phyloP scores from a whole-genome alignment of 2,329 filamentous ascomycete genomes.

The Epichloe bromicola region DNA sequence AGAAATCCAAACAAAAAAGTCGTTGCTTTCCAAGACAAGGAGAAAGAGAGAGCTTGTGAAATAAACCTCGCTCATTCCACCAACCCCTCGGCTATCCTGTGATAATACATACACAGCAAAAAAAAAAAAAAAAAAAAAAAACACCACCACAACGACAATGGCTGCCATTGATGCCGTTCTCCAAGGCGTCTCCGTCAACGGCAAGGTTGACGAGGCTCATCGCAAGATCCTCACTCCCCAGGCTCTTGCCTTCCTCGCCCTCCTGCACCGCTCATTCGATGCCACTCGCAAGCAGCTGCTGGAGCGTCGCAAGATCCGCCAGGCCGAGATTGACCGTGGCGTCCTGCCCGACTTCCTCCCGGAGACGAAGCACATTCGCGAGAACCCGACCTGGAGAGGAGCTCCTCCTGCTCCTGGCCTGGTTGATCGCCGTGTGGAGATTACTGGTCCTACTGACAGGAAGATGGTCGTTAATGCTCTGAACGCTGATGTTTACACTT shows the following conservation, averaged over 20 bases:
- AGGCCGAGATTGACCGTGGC: constrained; percentile 87
- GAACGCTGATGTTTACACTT: constrained; percentile 94
- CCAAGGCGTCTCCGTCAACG: constrained; percentile 78
- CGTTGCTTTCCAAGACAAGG: neutral
- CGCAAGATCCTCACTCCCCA: constrained; percentile 87
- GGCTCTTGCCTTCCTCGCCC: constrained; percentile 80
- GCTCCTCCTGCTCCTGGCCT: constrained; percentile 84
- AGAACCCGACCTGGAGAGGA: constrained; percentile 87
- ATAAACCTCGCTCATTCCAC: too few species aligned
- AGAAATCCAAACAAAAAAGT: neutral
- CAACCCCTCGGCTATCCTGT: too few species aligned
- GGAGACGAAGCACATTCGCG: constrained; percentile 89
- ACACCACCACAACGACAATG: constrained; percentile 31
- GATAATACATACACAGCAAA: neutral
- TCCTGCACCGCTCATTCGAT: constrained; percentile 93
- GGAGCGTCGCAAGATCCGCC: constrained; percentile 72
- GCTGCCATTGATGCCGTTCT: constrained; percentile 63
- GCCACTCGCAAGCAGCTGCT: constrained; percentile 75
- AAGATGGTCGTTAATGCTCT: constrained; percentile 99
- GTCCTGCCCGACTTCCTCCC: constrained; percentile 84
- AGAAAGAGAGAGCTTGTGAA: neutral
- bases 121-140: neutral
- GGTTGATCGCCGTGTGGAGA: constrained; percentile 88
- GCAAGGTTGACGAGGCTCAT: constrained; percentile 62
- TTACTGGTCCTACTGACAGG: constrained; percentile 90